Base-by-base conservation (phyloP, 2,329 filamentous ascomycete genomes). In the Ophiocordyceps sinensis region DNA sequence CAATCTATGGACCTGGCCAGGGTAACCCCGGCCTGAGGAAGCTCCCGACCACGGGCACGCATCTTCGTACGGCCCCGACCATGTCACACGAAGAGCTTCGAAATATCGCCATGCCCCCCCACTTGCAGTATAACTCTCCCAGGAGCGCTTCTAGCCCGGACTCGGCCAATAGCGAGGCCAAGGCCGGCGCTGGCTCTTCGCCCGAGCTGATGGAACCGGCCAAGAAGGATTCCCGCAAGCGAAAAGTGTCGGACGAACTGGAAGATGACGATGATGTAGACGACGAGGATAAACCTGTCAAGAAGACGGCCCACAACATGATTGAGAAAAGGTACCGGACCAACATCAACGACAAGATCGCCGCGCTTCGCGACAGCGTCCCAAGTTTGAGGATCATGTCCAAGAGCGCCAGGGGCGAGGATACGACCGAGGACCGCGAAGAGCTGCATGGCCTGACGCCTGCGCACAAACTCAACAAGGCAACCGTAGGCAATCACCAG, bases 291-390 rank as follows among this genome's bases (percentile, higher is more conserved):
- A 78, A 71, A 44, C 62, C 62, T 5, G 52, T 64, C 44, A 95
- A 94, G 70, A 95, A 95, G 71, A 93, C 88, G 28, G 87, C 89
- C 2, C 89, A 96, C 63, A 96, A 95, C 61, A 91, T 96, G 73
- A 95, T 96, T 47, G 89, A 96, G 65, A 96, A 95, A 70, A 72
- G 89, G 49, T 96, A 96, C 61, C 80, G 89, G 52, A 94, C 85
- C 41, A 96, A 96, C 55, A 71, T 96, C 43, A 96, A 96, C 56
- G 89, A 95, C 57, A 96, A 96, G 66, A 96, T 96, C 52, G 83
- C 87, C 37, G 87, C 88, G 44, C 67, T 96, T 46, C 75, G 88
- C 51, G 87, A 95, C 59, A 94, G 86, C 54, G 87, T 96, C 13
- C 89, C 89, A 2, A 93, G 85, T 59, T 67, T 96, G 43, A 78